A percentile compares a stretch with the other conserved stretches of the same genome.
phyloP scores from a whole-genome alignment of 192 early-diverging fungal species.

The Coemansia sp. region DNA sequence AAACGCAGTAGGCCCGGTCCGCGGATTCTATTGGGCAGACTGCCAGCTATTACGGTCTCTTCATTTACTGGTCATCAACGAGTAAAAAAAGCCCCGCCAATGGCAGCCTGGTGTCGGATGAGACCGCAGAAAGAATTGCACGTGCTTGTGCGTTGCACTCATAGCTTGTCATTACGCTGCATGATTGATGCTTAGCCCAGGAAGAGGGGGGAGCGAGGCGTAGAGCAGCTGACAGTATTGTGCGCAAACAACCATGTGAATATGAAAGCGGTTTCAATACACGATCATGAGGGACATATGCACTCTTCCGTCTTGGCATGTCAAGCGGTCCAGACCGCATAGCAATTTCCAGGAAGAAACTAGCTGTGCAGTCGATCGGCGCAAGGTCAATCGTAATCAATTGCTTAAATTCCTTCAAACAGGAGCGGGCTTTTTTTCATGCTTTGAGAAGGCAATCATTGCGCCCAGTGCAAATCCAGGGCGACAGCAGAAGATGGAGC shows the following conservation, averaged over 20 bases:
- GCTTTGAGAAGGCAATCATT: slow-evolving; percentile 2
- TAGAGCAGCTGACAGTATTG: slow-evolving; percentile 2
- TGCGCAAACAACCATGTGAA: not conserved
- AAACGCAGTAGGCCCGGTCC: slow-evolving; percentile 7
- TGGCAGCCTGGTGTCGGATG: not conserved
- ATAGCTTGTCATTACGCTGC: not conserved
- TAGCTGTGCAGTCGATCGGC: slow-evolving; percentile 9
- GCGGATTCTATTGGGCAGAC: slow-evolving; percentile 7
- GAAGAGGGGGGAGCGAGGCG: not conserved
- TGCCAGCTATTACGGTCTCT: slow-evolving; percentile 2
- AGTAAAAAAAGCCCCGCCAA: not conserved
- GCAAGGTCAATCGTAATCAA: slow-evolving; percentile 6
- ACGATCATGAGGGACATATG: slow-evolving; percentile 3
- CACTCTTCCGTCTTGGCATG: not conserved
- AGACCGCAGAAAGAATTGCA: not conserved
- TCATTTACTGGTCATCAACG: not conserved
- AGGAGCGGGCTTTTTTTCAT: slow-evolving; percentile 11
- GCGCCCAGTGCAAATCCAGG: not conserved
- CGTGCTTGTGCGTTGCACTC: not conserved
- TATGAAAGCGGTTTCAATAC: not conserved
- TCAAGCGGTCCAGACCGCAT: slow-evolving; percentile 1
- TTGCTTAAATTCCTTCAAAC: slow-evolving; percentile 3
- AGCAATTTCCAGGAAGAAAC: not conserved
- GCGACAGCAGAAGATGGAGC: not conserved
- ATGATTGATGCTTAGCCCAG: not conserved